Evolutionary conservation across 176 grass and related monocot genomes (phyloP).

Genomic region (Thalia dealbata): DNA sequence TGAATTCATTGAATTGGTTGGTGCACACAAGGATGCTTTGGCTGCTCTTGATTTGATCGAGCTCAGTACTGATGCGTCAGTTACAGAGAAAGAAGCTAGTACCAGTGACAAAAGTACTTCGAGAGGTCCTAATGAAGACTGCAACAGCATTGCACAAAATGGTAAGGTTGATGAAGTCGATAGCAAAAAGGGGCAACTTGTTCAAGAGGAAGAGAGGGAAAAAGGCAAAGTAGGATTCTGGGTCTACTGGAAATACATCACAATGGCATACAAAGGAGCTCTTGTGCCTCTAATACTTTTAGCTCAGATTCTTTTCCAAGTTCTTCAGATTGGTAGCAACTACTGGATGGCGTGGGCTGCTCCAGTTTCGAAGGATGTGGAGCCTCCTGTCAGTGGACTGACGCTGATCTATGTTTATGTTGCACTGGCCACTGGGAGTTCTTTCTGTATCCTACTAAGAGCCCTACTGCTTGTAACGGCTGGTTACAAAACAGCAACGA

Average conservation of each 20-base stretch:
- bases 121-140: constrained; percentile 7
- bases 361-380: constrained; percentile 43
- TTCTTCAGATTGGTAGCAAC: constrained; percentile 81
- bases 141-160: constrained; percentile 30
- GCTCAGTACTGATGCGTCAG: constrained; percentile 1
- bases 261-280: constrained; percentile 63
- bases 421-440: constrained; percentile 46
- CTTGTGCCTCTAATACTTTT: constrained; percentile 61
- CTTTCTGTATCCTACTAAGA: constrained; percentile 44
- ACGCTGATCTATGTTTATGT: constrained; percentile 66
- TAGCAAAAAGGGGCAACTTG: constrained; percentile 46
- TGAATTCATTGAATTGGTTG: constrained; percentile 74
- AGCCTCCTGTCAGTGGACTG: constrained; percentile 47
- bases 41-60: constrained; percentile 30
- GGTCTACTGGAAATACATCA: constrained; percentile 89
- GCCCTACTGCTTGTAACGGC: constrained; percentile 53
- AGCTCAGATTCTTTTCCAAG: constrained; percentile 65
- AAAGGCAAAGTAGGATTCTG: constrained; percentile 72
- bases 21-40: constrained; percentile 62
- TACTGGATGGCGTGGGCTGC: constrained; percentile 88
- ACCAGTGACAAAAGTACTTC: constrained; percentile 9
- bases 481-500: constrained; percentile 60
- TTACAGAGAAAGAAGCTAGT: not conserved
- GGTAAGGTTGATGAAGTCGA: constrained; percentile 25
- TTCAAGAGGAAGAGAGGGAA: constrained; percentile 92